phyloP scores from a whole-genome alignment of 73 alveolate genomes.

The Paramecium tetraurelia region DNA sequence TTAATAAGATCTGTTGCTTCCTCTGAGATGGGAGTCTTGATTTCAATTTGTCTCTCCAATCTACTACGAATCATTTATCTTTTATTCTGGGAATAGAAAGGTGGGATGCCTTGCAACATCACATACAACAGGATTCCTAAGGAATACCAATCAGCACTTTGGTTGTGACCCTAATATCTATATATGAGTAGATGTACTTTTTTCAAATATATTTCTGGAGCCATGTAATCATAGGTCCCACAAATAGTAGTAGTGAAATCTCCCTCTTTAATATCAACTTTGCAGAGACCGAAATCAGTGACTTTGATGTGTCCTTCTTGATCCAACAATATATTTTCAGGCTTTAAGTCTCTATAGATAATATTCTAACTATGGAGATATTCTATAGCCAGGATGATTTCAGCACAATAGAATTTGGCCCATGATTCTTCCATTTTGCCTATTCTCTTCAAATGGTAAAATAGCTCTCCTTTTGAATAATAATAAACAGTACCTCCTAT shows the following conservation, averaged over 20 bases:
- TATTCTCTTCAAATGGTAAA: conserved; percentile 83
- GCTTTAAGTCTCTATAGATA: conserved; percentile 94
- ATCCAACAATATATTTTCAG: conserved; percentile 95
- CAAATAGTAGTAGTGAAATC: conserved; percentile 73
- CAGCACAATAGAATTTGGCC: conserved; percentile 90
- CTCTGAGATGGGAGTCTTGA: background rate
- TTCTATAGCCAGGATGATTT: conserved; percentile 86
- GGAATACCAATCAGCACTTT: conserved; percentile 79
- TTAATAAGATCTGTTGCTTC: conserved; percentile 1
- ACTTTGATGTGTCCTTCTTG: conserved; percentile 92
- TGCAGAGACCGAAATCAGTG: conserved; percentile 96
- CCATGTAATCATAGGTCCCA: conserved; percentile 87
- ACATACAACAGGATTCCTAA: conserved; percentile 77
- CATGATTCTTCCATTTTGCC: conserved; percentile 79
- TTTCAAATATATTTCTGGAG: conserved; percentile 78
- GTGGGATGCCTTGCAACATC: conserved; percentile 80
- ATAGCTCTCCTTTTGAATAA: conserved; percentile 83
- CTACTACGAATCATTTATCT: conserved; percentile 60
- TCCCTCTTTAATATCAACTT: conserved; percentile 65
- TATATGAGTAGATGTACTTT: conserved; percentile 13
- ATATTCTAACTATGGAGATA: conserved; percentile 86
- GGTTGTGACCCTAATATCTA: conserved; percentile 57
- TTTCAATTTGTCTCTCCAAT: background rate
- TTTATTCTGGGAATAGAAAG: conserved; percentile 68
- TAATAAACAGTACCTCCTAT: conserved; percentile 75